Conservation (phyloP, 148 eudicot species). For the Silene conica region DNA sequence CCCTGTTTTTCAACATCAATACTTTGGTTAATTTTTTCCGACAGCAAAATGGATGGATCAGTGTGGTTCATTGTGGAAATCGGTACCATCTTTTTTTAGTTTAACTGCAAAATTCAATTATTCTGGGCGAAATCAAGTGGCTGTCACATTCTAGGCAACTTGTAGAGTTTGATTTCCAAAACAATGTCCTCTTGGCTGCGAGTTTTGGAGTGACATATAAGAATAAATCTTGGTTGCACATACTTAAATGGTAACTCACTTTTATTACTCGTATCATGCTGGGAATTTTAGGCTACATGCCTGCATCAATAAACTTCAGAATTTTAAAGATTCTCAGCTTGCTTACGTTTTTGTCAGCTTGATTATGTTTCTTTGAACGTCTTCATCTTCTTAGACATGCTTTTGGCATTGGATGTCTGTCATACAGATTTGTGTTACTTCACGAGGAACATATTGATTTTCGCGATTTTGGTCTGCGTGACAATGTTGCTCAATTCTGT, state of each 20-base stretch:
- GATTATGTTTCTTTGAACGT: neutral
- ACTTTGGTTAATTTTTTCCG: neutral
- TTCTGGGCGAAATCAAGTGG: neutral
- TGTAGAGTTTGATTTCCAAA: neutral
- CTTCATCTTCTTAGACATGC: neutral
- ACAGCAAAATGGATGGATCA: neutral
- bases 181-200: neutral
- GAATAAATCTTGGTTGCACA: neutral
- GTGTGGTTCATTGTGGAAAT: neutral
- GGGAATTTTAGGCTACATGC: conserved; percentile 7
- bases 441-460: conserved; percentile 74
- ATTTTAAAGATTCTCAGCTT: neutral
- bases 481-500: conserved; percentile 89
- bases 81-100: neutral
- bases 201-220: neutral
- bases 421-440: conserved; percentile 59
- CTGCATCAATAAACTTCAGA: neutral
- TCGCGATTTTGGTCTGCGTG: conserved; percentile 62
- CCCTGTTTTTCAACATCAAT: neutral
- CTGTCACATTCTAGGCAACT: neutral
- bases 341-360: neutral
- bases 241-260: neutral
- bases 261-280: neutral
- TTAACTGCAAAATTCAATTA: neutral
- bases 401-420: conserved; percentile 6